These are phyloP conservation scores for Globisporangium takayamanum DNA, from an alignment of 352 stramenopile species.

Conservation along the genomic window DNA sequence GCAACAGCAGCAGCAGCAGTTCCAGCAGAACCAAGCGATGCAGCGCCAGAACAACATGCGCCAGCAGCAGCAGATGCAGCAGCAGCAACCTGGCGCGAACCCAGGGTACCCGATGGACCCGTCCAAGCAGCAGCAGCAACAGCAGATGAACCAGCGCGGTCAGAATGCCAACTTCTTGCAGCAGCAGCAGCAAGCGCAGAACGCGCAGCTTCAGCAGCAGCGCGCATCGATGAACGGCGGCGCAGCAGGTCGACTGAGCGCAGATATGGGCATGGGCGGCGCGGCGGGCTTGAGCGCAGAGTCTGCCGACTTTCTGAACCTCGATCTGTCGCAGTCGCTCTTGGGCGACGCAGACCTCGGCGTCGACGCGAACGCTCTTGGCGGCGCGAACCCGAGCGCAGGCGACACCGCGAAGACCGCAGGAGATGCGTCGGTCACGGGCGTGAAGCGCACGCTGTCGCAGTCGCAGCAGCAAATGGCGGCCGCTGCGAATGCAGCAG, in stretches of 20 bases:
- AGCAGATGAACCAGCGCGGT: conserved; percentile 26
- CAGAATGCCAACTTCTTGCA: conserved; percentile 20
- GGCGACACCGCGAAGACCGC: conserved; percentile 29
- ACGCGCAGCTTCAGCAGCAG: conserved; percentile 34
- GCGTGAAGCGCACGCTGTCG: conserved; percentile 65
- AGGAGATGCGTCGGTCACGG: conserved; percentile 22
- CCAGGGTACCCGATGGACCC: conserved; percentile 13
- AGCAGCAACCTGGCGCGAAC: conserved; percentile 29
- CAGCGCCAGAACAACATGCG: conserved; percentile 51
- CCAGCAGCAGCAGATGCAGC: conserved; percentile 47
- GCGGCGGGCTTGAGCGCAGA: conserved; percentile 32
- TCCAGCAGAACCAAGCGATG: conserved; percentile 34
- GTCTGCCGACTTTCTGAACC: conserved; percentile 73
- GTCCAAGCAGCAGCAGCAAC: conserved; percentile 21
- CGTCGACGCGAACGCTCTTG: conserved; percentile 30
- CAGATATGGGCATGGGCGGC: conserved; percentile 43
- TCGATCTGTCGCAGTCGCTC: conserved; percentile 71
- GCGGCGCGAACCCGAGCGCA: conserved; percentile 16
- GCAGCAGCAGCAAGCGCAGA: conserved; percentile 53
- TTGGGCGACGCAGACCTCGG: conserved; percentile 57
- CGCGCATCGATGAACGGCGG: conserved; percentile 28
- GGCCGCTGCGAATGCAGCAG: conserved; percentile 63
- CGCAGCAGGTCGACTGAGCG: conserved; percentile 32
- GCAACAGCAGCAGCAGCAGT: conserved; percentile 52
- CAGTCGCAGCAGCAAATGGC: conserved; percentile 83